Percentiles rank a stretch among this genome's conserved stretches.
Conservation (phyloP, 139 green algal genomes). For the Nannochloris sp. region DNA sequence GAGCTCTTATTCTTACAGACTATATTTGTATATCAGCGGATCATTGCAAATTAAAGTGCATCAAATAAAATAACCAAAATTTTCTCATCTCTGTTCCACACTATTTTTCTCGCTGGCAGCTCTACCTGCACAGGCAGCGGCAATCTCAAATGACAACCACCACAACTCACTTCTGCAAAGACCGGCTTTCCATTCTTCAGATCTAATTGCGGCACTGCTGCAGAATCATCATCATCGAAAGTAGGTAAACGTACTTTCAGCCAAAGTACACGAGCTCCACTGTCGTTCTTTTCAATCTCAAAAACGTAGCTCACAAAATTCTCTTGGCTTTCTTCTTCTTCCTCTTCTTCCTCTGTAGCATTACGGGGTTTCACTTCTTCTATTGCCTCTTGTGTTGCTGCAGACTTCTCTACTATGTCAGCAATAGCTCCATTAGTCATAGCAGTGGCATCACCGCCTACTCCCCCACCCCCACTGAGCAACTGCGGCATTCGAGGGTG, state of each 20-base stretch:
- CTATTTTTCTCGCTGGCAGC: no score
- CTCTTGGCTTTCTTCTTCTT: background rate
- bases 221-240: background rate
- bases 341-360: background rate
- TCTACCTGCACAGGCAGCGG: no score
- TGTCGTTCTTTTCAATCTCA: background rate
- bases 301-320: background rate
- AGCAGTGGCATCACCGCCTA: background rate
- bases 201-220: conserved; percentile 1
- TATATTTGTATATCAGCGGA: no score
- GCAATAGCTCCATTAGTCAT: background rate
- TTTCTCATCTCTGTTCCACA: no score
- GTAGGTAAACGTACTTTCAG: background rate
- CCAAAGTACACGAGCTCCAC: background rate
- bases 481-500: background rate
- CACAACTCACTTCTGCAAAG: background rate
- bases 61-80: no score
- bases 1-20: no score
- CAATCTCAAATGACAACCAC: background rate
- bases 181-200: background rate
- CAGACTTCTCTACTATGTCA: background rate
- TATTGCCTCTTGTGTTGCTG: conserved; percentile 10
- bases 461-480: background rate
- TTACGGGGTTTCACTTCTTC: background rate
- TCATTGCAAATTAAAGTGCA: no score